phyloP scores from a whole-genome alignment of 768 basidiomycete species.

The Leccinum arenicola region DNA sequence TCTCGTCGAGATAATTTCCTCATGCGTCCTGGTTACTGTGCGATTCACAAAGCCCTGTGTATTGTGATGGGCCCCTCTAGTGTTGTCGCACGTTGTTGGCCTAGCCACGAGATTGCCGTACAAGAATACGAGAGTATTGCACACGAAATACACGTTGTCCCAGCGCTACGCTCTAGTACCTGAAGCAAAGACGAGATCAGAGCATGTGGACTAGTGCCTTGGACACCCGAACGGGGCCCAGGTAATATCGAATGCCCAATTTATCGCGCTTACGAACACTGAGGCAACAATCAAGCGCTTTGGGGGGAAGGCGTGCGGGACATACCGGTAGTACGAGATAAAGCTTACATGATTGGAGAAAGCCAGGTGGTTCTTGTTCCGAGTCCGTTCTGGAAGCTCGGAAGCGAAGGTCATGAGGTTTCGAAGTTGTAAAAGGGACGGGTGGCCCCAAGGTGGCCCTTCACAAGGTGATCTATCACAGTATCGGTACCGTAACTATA shows the following conservation, averaged over 20 bases:
- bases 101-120: conserved; percentile 5
- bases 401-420: conserved; percentile 23
- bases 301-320: neutral
- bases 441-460: neutral
- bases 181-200: conserved; percentile 1
- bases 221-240: neutral
- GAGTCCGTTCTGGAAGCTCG: conserved; percentile 19
- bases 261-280: conserved; percentile 7
- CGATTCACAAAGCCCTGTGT: conserved; percentile 12
- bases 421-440: conserved; percentile 17
- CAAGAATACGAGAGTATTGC: conserved; percentile 8
- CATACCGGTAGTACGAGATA: neutral
- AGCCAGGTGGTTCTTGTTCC: conserved; percentile 19
- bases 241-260: neutral
- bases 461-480: conserved; percentile 24
- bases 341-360: conserved; percentile 18
- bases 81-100: conserved; percentile 4
- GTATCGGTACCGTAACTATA: conserved; percentile 31
- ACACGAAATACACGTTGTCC: conserved; percentile 20
- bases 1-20: conserved; percentile 17
- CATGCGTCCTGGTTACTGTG: conserved; percentile 20
- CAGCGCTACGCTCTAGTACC: neutral
- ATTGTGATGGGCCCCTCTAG: conserved; percentile 17
- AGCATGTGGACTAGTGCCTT: neutral
- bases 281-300: conserved; percentile 1